Base-by-base conservation (phyloP, 202 grass and related monocot species). In the Musa balbisiana region DNA sequence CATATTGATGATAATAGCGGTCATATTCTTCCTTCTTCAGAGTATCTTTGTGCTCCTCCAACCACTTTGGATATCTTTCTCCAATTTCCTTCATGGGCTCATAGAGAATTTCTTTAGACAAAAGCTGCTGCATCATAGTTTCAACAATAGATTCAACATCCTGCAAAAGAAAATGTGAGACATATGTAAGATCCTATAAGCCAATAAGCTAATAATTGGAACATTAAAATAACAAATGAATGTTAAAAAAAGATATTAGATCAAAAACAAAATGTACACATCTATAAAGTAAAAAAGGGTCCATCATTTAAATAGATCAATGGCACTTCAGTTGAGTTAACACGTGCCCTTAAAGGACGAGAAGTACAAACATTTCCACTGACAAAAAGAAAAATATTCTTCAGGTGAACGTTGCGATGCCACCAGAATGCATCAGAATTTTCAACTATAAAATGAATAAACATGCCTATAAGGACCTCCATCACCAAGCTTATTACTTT, bases 41-140 rank as follows among this genome's bases (percentile, higher is more conserved):
- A 69, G 75, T 85, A 56, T 71, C 69, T 84, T 92, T 92, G 78
- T 98, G 89, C 56, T 91, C 88, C 49, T 98, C 89, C 62, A 98
- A 58, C 95, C 95, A 98, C 73, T 93, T 91, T 54, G 95, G 91
- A 83, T 98, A 98, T 79, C 89, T 91, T 82, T 91, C 85, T 51
- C 86, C 95, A 73, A 98, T 98, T 74, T 98, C 95, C 80, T 89
- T 98, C 95, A 98, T 94, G 24, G 95, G 95, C 68, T 99, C 95
- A 62, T 99, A 80, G 59, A 99, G 91, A 86, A 99, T 99, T 55
- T 99, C 95, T 78, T 94, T 94, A 75, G 95, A 95, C 56, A 99
- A 74, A 83, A 99, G 95, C 66, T 99, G 95, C 54, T 95, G 91
- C 95, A 99, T 94, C 95, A 99, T 99, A 64, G 85, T 99, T 83